These are phyloP conservation scores for Coccomyxa subellipsoidea DNA, from an alignment of 163 green algal species.

Conservation along the genomic window DNA sequence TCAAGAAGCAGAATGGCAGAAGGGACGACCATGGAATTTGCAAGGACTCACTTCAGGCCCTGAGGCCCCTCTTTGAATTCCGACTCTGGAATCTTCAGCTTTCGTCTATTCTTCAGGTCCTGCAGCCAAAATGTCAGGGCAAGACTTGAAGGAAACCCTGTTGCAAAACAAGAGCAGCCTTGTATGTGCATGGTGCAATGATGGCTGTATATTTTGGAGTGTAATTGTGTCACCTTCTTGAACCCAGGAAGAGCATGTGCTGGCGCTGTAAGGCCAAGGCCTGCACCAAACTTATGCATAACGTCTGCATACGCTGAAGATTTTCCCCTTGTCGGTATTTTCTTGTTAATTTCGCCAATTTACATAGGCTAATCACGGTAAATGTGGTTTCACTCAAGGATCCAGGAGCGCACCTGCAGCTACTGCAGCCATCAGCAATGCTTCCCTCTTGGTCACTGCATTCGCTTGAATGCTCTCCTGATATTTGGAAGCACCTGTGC, in stretches of 20 bases:
- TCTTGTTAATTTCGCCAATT: too few species aligned
- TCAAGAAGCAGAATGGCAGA: too few species aligned
- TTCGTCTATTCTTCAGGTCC: slow-evolving; percentile 43
- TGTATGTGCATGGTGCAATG: too few species aligned
- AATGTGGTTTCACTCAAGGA: too few species aligned
- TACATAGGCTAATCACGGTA: too few species aligned
- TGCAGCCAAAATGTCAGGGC: slow-evolving; percentile 19
- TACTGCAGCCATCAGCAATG: background rate
- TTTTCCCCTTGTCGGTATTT: too few species aligned
- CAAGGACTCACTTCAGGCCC: slow-evolving; percentile 65
- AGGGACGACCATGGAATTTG: too few species aligned
- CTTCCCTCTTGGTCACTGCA: background rate
- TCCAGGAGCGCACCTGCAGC: background rate
- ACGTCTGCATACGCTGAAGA: background rate
- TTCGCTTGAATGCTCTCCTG: background rate
- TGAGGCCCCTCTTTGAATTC: slow-evolving; percentile 59
- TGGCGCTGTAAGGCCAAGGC: background rate
- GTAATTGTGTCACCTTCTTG: slow-evolving; percentile 7
- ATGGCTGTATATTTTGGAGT: too few species aligned
- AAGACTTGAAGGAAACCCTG: too few species aligned
- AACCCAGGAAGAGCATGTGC: slow-evolving; percentile 5
- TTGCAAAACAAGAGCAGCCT: too few species aligned
- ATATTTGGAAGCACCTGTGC: background rate
- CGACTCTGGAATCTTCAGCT: slow-evolving; percentile 49
- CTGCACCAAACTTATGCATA: background rate